Conservation (phyloP, 2,329 filamentous ascomycete species). For the Chaetomiaceae sp. region DNA sequence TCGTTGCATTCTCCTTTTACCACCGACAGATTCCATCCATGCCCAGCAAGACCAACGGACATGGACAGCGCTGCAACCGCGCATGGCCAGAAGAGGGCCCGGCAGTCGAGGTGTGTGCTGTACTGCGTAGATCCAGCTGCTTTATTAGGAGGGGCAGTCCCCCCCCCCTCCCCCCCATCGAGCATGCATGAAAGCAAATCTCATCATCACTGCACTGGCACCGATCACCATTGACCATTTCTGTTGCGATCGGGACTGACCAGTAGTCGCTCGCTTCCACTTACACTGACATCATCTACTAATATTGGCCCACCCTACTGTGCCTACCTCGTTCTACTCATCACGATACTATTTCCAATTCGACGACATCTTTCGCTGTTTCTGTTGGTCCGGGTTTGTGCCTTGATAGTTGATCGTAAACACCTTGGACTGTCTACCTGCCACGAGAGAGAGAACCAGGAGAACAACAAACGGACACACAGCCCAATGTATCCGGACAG, state of each 20-base stretch:
- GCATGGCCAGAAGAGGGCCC: neutral
- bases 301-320: no score
- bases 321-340: no score
- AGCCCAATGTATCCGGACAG: slow-evolving; percentile 40
- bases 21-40: no score
- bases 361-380: neutral
- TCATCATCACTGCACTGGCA: no score
- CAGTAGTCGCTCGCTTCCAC: neutral
- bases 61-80: no score
- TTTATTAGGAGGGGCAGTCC: neutral
- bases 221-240: neutral
- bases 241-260: neutral
- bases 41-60: no score
- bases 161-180: no score
- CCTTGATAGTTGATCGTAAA: slow-evolving; percentile 1
- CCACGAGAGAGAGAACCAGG: neutral
- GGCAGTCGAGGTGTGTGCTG: neutral
- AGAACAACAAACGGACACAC: neutral
- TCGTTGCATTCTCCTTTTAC: no score
- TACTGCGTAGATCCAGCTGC: neutral
- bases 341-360: neutral
- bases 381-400: neutral
- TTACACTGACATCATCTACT: neutral
- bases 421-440: neutral
- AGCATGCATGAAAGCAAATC: neutral